Evolutionary conservation across 495 filamentous ascomycete genomes (phyloP).

Genomic region (Neurospora tetraspora): DNA sequence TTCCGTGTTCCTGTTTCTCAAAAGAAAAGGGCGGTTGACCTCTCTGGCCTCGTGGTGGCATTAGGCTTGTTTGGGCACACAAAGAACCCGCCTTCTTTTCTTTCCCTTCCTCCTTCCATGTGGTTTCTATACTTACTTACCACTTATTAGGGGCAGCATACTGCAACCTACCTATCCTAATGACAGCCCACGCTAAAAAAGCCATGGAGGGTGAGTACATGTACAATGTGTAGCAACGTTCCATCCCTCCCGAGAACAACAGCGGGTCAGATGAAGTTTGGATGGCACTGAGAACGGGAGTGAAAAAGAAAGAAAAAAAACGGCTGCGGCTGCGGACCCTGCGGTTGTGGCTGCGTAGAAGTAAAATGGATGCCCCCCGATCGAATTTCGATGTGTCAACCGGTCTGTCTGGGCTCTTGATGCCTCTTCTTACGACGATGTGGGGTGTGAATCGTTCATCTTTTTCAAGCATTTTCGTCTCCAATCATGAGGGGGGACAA

Average conservation of each 20-base stretch:
- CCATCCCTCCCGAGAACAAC: too few relatives aligned
- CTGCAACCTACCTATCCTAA: background rate
- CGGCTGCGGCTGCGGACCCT: background rate
- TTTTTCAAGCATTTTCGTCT: background rate
- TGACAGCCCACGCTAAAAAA: background rate
- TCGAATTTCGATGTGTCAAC: background rate
- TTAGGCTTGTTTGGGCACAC: background rate
- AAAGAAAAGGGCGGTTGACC: background rate
- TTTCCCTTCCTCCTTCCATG: background rate
- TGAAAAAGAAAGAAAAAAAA: too few relatives aligned
- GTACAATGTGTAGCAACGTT: background rate
- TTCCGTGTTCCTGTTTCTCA: background rate
- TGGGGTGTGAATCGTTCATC: background rate
- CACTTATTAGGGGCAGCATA: background rate
- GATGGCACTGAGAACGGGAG: too few relatives aligned
- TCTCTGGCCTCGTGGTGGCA: background rate
- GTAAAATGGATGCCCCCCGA: background rate
- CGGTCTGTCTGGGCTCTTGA: background rate
- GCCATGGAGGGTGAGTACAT: background rate
- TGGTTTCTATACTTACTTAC: background rate
- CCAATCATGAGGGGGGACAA: background rate
- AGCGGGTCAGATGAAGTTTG: too few relatives aligned
- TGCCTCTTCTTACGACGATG: background rate
- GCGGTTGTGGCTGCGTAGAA: background rate
- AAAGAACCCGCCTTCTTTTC: background rate